Base-by-base conservation (phyloP, 441 rosid genomes). In the Kokia cookei region DNA sequence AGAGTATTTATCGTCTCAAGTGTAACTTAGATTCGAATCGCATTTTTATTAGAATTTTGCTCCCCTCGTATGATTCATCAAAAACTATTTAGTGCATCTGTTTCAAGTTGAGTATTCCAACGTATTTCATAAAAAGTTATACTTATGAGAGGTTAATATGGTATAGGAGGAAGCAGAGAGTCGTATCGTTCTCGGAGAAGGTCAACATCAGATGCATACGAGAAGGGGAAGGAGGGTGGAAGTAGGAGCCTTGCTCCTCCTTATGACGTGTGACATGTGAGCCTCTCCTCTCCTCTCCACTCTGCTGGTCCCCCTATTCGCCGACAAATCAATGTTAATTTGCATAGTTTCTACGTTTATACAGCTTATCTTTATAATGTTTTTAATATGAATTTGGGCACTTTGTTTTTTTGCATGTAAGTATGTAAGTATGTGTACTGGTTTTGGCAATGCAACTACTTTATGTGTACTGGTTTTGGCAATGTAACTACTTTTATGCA, bases 261-360 rank as follows among this genome's bases (percentile, higher is more conserved):
- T 90, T 83, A 90, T 84, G 84, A 90, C 87, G 76, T 90, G 87
- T 90, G 97, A 94, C 65, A 87, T 88, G 60, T 91, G 85, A 90
- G 60, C 22, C 26, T 43, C 42, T 40, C 26, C 9, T 32, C 37
- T 32, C 35, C 35, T 47, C 51, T 47, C 51, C n/a, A n/a, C n/a
- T n/a, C 22, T 14, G 60, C 5, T 22, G 27, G 11, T 15, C 15
- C 5, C 15, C 3, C 3, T 15, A 6, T 48, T 48, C 35, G 24
- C 22, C 26, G 43, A 27, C 43, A 48, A 48, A 27, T n/a, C 58
- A 13, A 27, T 12, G 1, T 32, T 32, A 32, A 5, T 51, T n/a
- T 3, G 57, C 61, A 10, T 65, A 17, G 26, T 10, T 42, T 24
- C 37, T 15, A 1, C 17, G 7, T 54, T 4, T 69, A 12, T 35